Base-by-base conservation (phyloP, 805 yeast species). In the Spathaspora girioi region DNA sequence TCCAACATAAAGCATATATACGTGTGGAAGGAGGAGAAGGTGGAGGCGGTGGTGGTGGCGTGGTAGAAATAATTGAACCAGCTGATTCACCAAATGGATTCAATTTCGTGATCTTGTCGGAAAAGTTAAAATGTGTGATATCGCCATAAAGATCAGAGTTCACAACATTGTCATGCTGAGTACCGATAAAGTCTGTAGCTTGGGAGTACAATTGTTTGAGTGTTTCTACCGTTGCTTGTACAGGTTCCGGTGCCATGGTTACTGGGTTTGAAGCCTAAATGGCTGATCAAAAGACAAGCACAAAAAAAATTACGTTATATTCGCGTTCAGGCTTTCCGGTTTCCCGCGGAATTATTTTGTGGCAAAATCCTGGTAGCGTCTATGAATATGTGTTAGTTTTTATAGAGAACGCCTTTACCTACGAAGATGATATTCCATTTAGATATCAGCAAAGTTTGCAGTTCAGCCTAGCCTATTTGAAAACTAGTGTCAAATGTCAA, bases 201-300 rank as follows among this genome's bases (percentile, higher is more conserved):
- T 49, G 46, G 27, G 53, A 53, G 54, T 65, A 69, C 18, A 59
- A 55, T 11, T 57, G 47, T 45, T 57, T 59, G 26, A 71, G 55
- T 5, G 70, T 60, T 27, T 57, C 65, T 7, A 71, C 43, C 0
- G 77, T 69, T 14, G 74, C 76, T 52, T 61, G 69, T 5, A 73
- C 77, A 4, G 78, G 77, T 58, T 73, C 78, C 1, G 77, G 77
- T n/a, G 71, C 78, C 78, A 73, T 73, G 12, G 44, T 42, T 19
- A 23, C 26, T 42, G 44, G 29, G 43, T 10, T 11, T 40, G 19
- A 11, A 40, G 26, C 43, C 18, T 20, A 11, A 18, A n/a, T 18
- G 43, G 10, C 14, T n/a, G 23, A 19, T 17, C 43, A 40, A 40
- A 40, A 17, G 12, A 40, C 11, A 12, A 23, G 18, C 11, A 9